Evolutionary conservation across 202 grass and related monocot genomes (phyloP).

Genomic region (Brachypodium distachyon): DNA sequence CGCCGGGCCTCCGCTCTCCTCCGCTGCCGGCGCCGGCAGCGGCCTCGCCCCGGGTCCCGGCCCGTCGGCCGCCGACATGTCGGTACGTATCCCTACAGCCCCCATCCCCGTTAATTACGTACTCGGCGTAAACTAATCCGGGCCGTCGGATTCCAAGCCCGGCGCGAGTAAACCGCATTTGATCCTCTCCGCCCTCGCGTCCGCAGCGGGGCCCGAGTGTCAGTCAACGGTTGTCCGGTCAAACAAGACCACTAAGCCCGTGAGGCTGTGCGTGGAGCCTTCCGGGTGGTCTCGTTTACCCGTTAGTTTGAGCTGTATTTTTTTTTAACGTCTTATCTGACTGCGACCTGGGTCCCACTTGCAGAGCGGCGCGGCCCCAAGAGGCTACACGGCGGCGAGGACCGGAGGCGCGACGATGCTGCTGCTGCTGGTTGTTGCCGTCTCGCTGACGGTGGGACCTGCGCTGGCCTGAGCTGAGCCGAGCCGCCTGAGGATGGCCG

Average conservation of each 20-base stretch:
- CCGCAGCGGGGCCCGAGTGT: background rate
- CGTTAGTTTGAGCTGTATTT: background rate
- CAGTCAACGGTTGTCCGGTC: background rate
- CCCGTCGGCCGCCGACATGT: conserved; percentile 54
- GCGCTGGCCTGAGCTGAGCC: background rate
- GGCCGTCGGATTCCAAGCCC: background rate
- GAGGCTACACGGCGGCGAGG: background rate
- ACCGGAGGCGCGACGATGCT: background rate
- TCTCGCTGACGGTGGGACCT: conserved; percentile 22
- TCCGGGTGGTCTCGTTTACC: background rate
- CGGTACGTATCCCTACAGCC: conserved; percentile 22
- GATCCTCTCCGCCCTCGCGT: background rate
- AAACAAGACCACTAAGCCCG: background rate
- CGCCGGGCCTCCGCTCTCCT: conserved; percentile 16
- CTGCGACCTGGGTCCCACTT: background rate
- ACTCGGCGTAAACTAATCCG: background rate
- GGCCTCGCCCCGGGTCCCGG: conserved; percentile 43
- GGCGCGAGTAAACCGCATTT: background rate
- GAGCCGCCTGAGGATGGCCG: background rate
- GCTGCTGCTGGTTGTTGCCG: background rate
- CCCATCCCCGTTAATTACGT: background rate
- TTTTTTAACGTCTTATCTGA: background rate
- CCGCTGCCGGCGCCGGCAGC: conserved; percentile 2
- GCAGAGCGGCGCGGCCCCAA: conserved; percentile 34
- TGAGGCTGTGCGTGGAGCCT: background rate